Evolutionary conservation across 164 flowering plant genomes (phyloP).

Genomic region (Akebia trifoliata): DNA sequence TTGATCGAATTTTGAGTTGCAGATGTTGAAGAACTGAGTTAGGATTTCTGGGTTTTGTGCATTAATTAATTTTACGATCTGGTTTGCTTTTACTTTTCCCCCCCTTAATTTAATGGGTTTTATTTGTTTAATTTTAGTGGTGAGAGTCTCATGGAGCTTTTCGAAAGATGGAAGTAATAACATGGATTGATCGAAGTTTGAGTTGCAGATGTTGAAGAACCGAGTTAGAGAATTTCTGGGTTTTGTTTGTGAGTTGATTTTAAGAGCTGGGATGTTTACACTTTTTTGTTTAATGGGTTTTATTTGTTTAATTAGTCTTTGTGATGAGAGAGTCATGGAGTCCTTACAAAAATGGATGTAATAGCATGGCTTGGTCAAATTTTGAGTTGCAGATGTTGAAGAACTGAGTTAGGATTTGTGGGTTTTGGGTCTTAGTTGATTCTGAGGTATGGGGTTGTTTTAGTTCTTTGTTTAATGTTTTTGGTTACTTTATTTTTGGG

Average conservation of each 20-base stretch:
- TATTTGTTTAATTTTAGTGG: background rate
- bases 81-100: slow-evolving; percentile 3
- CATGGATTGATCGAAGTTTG: slow-evolving; percentile 4
- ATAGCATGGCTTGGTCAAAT: no score
- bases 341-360: no score
- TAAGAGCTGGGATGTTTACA: no score
- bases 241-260: background rate
- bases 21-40: no score
- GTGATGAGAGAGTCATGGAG: no score
- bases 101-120: background rate
- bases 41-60: background rate
- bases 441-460: slow-evolving; percentile 7
- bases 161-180: background rate
- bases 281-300: no score
- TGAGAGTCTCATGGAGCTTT: background rate
- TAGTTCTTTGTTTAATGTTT: background rate
- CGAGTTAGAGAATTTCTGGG: background rate
- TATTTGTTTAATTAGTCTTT: no score
- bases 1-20: no score
- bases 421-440: background rate
- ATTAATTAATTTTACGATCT: slow-evolving; percentile 4
- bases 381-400: no score
- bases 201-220: background rate
- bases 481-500: no score
- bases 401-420: no score